phyloP scores from a whole-genome alignment of 1,139 yeast species.

The Candida glucosophila region DNA sequence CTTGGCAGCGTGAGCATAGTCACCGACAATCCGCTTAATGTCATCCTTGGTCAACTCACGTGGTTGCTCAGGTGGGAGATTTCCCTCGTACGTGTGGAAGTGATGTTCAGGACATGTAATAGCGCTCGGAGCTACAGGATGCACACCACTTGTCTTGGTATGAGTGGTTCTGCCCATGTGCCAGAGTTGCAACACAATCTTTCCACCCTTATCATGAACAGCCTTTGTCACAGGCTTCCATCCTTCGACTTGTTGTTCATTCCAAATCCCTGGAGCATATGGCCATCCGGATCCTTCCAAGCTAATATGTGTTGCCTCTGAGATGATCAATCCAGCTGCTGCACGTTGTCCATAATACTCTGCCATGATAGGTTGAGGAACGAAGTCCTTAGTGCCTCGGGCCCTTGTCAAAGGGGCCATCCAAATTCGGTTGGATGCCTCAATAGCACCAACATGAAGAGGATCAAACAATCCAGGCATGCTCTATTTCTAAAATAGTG shows the following conservation, averaged over 20 bases:
- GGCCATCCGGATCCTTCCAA: slow-evolving; percentile 20
- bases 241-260: slow-evolving; percentile 32
- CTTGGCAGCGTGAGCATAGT: slow-evolving; percentile 29
- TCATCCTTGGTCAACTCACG: slow-evolving; percentile 26
- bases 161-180: slow-evolving; percentile 15
- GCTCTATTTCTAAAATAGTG: no score
- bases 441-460: slow-evolving; percentile 26
- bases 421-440: slow-evolving; percentile 29
- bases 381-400: slow-evolving; percentile 24
- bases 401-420: slow-evolving; percentile 42
- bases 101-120: not conserved
- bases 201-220: slow-evolving; percentile 46
- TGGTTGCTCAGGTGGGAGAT: slow-evolving; percentile 11
- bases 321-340: slow-evolving; percentile 30
- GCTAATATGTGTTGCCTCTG: slow-evolving; percentile 17
- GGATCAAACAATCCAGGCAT: slow-evolving; percentile 1
- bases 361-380: slow-evolving; percentile 31
- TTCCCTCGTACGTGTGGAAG: slow-evolving; percentile 2
- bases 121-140: not conserved
- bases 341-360: slow-evolving; percentile 44
- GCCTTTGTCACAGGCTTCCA: slow-evolving; percentile 43
- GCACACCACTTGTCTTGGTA: not conserved
- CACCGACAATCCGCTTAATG: slow-evolving; percentile 21
- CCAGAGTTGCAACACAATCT: slow-evolving; percentile 49
- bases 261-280: slow-evolving; percentile 42